Evolutionary conservation across 371 early-diverging fungal genomes (phyloP), one percentile per base, ranked within the genome.

Genomic region (Zopfochytrium polystomum): DNA sequence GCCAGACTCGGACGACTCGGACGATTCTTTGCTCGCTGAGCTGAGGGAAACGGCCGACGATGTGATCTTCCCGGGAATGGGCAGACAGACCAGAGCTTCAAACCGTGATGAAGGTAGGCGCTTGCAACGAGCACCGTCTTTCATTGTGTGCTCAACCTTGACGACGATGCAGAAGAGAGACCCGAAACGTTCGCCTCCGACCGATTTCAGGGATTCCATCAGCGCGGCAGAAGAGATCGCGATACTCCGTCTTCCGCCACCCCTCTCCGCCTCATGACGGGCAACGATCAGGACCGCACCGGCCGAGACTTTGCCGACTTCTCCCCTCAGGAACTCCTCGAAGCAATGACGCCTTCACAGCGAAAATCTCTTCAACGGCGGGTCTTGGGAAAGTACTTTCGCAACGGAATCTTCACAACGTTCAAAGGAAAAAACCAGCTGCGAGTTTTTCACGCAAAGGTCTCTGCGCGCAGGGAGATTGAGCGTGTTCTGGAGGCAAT

Each of bases 1-100:
- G 6, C 67, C 63, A 20, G 67, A 67, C 34, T 63, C 67, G 22
- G 62, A 67, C 32, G 67, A 67, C 51, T 67, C 67, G 9, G 67
- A 67, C 34, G 67, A 67, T 55, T 67, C 67, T 7, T 38, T 67
- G 5, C 54, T 63, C 3, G 67, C 62, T 18, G 67, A 67, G 47
- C 42, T 67, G 20, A 62, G 60, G 13, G 63, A 62, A 22, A 31
- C 59, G 2, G 62, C 62, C 1, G 67, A 67, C 25, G 58, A 62
- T n/a, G 55, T 46, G 20, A 30, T 67, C 22, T 67, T 67, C 32
- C 67, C 67, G 25, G 67, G 67, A 26, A 7, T 38, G 38, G 11
- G 38, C 38, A 18, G 18, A 11, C 38, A 7, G 7, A 7, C 18
- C 38, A 11, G 7, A 38, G 38, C 7, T 18, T 11, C 7, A 38